Percentiles rank a stretch among this genome's conserved stretches.
Conservation (phyloP, 441 rosid genomes). For the Cnidoscolus chayamansa region DNA sequence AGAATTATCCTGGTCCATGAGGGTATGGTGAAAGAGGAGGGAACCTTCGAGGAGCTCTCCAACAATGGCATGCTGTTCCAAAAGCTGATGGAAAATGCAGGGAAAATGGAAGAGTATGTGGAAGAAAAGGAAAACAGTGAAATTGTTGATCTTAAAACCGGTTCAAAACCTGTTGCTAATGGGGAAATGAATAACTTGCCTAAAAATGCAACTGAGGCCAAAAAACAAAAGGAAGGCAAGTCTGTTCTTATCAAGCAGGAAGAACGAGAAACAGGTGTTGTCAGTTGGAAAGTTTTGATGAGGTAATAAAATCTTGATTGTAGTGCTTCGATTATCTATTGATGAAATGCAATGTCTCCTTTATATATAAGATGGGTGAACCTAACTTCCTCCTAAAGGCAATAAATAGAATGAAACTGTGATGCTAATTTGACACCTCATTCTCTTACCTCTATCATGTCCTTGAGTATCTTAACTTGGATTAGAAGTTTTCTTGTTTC, state of each 20-base stretch:
- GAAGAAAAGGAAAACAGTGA: conserved; percentile 59
- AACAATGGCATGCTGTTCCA: conserved; percentile 64
- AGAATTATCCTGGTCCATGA: conserved; percentile 77
- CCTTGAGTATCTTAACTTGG: not conserved
- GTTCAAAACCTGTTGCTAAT: conserved; percentile 50
- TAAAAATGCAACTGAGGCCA: conserved; percentile 36
- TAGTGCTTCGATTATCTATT: not conserved
- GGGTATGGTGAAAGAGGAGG: conserved; percentile 83
- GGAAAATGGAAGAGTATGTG: conserved; percentile 84
- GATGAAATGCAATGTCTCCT: not conserved
- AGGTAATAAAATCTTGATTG: conserved; percentile 46
- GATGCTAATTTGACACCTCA: not conserved
- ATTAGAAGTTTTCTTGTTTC: not conserved
- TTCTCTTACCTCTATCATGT: not conserved
- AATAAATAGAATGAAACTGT: not conserved
- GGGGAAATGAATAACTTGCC: conserved; percentile 41
- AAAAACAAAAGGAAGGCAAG: conserved; percentile 66
- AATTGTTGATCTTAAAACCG: conserved; percentile 33
- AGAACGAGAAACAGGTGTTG: conserved; percentile 96
- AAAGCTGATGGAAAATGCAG: conserved; percentile 97
- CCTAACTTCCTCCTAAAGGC: not conserved
- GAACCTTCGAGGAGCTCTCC: conserved; percentile 86
- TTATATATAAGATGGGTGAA: not conserved
- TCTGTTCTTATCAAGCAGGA: conserved; percentile 93
- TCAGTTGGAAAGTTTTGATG: conserved; percentile 73